Percentiles rank a stretch among this genome's conserved stretches.
phyloP scores from a whole-genome alignment of 805 yeast genomes.

The Metschnikowia anglica region DNA sequence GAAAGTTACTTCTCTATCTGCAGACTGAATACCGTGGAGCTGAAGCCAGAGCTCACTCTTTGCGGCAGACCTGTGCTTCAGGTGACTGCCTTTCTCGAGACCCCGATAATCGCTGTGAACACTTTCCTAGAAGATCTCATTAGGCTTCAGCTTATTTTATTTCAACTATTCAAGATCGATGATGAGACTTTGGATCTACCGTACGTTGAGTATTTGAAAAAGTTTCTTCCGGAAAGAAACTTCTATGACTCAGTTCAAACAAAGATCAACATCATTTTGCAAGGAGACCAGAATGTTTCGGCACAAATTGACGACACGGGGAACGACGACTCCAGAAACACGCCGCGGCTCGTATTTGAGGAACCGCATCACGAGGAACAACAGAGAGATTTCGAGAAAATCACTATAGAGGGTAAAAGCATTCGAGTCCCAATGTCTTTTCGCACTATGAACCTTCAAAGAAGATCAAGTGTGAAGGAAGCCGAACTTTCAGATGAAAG shows the following conservation, averaged over 20 bases:
- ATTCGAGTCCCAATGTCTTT: conserved; percentile 20
- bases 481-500: neutral
- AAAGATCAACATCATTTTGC: conserved; percentile 32
- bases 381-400: conserved; percentile 10
- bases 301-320: neutral
- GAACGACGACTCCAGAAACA: neutral
- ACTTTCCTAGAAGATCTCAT: conserved; percentile 27
- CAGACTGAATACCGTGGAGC: conserved; percentile 1
- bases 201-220: conserved; percentile 19
- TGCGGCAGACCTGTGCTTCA: conserved; percentile 30
- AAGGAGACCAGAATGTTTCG: conserved; percentile 3
- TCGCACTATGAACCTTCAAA: conserved; percentile 19
- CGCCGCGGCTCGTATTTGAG: neutral
- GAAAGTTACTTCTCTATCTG: conserved; percentile 16
- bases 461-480: conserved; percentile 12
- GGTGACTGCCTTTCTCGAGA: conserved; percentile 27
- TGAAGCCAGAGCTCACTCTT: conserved; percentile 13
- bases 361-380: neutral
- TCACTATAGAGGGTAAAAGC: conserved; percentile 16
- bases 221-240: conserved; percentile 24
- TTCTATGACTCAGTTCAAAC: conserved; percentile 33
- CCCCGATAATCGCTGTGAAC: conserved; percentile 24
- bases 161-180: conserved; percentile 16
- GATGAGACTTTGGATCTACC: conserved; percentile 19
- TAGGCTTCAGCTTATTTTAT: conserved; percentile 17